Base-by-base conservation (phyloP, 1,284 basidiomycete genomes). In the Ceratobasidium sp. region DNA sequence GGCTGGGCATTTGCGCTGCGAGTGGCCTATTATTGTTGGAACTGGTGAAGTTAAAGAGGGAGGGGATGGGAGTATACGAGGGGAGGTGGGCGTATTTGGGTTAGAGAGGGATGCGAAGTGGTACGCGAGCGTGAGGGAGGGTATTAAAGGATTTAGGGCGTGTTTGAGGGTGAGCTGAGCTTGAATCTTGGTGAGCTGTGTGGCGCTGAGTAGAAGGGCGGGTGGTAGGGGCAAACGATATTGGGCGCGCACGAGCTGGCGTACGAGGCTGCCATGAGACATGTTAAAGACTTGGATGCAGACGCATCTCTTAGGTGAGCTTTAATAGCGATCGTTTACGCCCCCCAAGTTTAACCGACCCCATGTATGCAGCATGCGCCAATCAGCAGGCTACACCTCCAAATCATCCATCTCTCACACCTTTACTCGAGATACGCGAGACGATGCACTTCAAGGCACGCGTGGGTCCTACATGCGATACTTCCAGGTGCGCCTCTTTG, bases 371-470 rank as follows among this genome's bases (percentile, higher is more conserved):
- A 97, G 95, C 73, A 92, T 97, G 77, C 91, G 96, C 19, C 89
- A 93, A 81, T 87, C 91, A 0, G 95, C 95, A 0, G 92, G 94
- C 0, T 89, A 90, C 31, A 89, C 91, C 0, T 82, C 92, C 77
- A 99, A 99, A 83, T 96, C 95, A 0, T 88, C 95, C 0, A 73
- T 99, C 1, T 91, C 91, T 7, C 94, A 99, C 80, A 90, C 89
- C 0, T 94, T 89, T 82, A 85, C 88, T 0, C 85, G 88, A 27
- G 96, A 99, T 81, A 95, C 91, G 0, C 89, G 97, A 27, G 89
- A 98, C 79, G 92, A 94, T 80, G 81, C 84, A 0, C 86, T 88
- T 74, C 84, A 92, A 27, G 90, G 90, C 1, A 90, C 91, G 0
- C 83, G 84, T 3, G 95, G 95, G 0, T 83, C 86, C 2, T 89